Base-by-base conservation (phyloP, 345 rosid genomes). In the Geranium rotundifolium region DNA sequence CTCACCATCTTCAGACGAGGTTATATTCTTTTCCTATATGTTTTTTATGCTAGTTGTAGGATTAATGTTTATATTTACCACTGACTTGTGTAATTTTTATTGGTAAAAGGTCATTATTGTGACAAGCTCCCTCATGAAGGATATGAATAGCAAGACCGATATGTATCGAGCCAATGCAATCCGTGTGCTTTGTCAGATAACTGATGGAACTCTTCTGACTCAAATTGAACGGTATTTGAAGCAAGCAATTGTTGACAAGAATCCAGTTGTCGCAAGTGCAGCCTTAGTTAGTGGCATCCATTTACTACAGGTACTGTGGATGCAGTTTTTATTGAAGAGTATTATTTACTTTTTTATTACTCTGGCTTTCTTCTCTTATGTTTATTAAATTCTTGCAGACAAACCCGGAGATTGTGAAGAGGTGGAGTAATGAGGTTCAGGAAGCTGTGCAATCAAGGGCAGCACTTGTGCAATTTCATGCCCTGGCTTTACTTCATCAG, bases 211-310 rank as follows among this genome's bases (percentile, higher is more conserved):
- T 50, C 95, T 93, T 65, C 85, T 93, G 17, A 80, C 96, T 66
- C 99, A 93, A 64, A 88, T 90, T 41, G 99, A 93, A 72, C 83
- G 99, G 52, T 93, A 88, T 71, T 76, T 93, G 80, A 93, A 93
- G 75, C 97, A 93, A 83, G 97, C 99, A 57, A 93, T 93, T 65
- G 99, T 93, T 71, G 99, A 93, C 79, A 90, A 93, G 78, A 93
- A 93, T 74, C 97, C 97, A 1, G 96, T 90, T 67, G 99, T 93
- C 70, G 90, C 99, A 19, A 93, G 99, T 82, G 99, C 99, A 67
- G 97, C 99, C 59, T 81, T 93, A 71, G 96, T 93, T 72, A 93
- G 99, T 57, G 99, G 99, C 63, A 83, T 90, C 73, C 99, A 90
- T 76, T 78, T 93, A 67, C 90, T 93, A 39, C 90, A 85, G 99